Evolutionary conservation across 2,329 filamentous ascomycete species (phyloP).

Genomic region (Aaosphaeria pasadenensis): DNA sequence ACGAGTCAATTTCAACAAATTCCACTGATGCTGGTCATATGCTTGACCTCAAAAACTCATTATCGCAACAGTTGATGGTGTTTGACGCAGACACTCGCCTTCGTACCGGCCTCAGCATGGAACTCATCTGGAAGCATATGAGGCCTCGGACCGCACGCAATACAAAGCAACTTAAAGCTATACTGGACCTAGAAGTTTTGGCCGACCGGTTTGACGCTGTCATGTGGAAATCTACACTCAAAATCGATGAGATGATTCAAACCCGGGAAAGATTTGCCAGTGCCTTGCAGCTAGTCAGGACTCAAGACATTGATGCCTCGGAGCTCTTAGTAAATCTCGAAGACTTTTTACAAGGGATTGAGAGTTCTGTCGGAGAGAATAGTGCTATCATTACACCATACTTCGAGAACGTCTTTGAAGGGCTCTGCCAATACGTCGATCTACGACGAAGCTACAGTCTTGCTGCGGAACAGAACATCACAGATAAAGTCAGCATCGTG

Average conservation of each 20-base stretch:
- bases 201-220: constrained; percentile 45
- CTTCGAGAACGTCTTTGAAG: constrained; percentile 37
- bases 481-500: constrained; percentile 10
- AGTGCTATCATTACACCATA: constrained; percentile 25
- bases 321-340: constrained; percentile 28
- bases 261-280: constrained; percentile 32
- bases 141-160: constrained; percentile 56
- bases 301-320: constrained; percentile 23
- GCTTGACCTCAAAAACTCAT: constrained; percentile 20
- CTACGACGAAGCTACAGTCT: background rate
- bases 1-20: background rate
- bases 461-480: background rate
- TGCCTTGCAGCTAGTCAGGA: constrained; percentile 29
- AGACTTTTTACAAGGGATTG: constrained; percentile 26
- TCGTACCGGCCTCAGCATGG: constrained; percentile 75
- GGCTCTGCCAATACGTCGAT: constrained; percentile 36
- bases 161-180: constrained; percentile 33
- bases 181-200: constrained; percentile 44
- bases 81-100: constrained; percentile 72
- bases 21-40: constrained; percentile 10
- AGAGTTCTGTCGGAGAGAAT: constrained; percentile 25
- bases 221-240: constrained; percentile 34
- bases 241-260: constrained; percentile 32
- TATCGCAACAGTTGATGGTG: constrained; percentile 24
- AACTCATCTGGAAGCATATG: constrained; percentile 70